Base-by-base conservation (phyloP, 257 asterid species). In the Parsonsia alboflavescens region DNA sequence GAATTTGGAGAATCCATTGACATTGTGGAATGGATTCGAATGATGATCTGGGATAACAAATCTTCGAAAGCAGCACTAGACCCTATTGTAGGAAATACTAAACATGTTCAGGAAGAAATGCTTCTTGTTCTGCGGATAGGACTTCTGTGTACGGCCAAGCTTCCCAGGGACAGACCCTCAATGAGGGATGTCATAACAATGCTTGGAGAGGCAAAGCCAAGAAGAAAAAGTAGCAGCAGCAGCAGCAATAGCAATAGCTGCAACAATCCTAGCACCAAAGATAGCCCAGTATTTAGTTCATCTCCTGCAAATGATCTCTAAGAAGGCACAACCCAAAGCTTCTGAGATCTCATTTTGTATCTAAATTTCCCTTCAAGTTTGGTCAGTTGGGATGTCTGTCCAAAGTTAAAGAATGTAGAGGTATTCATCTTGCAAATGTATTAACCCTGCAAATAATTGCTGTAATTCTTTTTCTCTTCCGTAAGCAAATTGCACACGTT, bases 71-170 rank as follows among this genome's bases (percentile, higher is more conserved):
- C 77, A 71, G 77, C 82, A 49, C 66, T 82, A 44, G 88, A 85
- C 76, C 83, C 82, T 5, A 76, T 39, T 45, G 85, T 85, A 36
- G 88, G 86, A 58, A 79, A 66, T 12, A 82, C 78, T 0, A 66
- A 74, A 80, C 88, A 85, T 54, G 85, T 85, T 66, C 86, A 82
- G 72, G 88, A 85, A 78, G 88, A 85, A 69, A 85, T 85, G 88
- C 65, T 82, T 70, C 70, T 85, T 46, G 85, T 85, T 52, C 79
- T 82, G 44, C 63, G 88, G 59, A 85, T 85, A 44, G 88, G 86
- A 5, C 74, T 85, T 62, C 80, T 85, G 5, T 85, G 88, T 78
- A 78, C 81, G 73, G 83, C 86, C 53, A 85, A 78, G 81, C 86
- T 75, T 67, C 86, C 88, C 2, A 82, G 71, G 83, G 88, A 85